Percentiles rank a stretch among this genome's conserved stretches.
Conservation (phyloP, 1,284 basidiomycete species). For the Ceratobasidium sp. region DNA sequence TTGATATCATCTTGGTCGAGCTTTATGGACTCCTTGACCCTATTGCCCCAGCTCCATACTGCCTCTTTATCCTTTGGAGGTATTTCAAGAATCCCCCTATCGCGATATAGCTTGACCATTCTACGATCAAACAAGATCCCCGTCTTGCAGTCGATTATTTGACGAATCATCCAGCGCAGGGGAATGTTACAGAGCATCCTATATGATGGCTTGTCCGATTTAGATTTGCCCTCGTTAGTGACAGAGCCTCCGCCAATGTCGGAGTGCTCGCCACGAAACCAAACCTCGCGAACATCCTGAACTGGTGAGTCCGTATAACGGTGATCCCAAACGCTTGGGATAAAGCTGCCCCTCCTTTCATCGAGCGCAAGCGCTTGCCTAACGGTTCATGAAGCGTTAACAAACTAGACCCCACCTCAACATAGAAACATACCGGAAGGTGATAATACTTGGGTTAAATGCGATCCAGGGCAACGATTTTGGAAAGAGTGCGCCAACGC, state of each 20-base stretch:
- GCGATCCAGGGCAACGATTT: slow-evolving; percentile 40
- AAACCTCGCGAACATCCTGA: slow-evolving; percentile 39
- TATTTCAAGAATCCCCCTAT: not conserved
- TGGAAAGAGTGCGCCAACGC: slow-evolving; percentile 19
- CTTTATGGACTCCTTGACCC: slow-evolving; percentile 17
- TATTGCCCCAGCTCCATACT: slow-evolving; percentile 14
- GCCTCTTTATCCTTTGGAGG: slow-evolving; percentile 4
- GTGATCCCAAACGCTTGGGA: slow-evolving; percentile 46
- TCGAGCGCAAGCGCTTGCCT: slow-evolving; percentile 51
- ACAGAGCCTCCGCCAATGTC: slow-evolving; percentile 44
- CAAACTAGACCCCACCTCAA: not conserved
- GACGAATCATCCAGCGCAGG: slow-evolving; percentile 44
- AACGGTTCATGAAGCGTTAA: not conserved
- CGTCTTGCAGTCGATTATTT: slow-evolving; percentile 37
- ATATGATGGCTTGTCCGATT: not conserved
- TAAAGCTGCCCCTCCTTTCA: slow-evolving; percentile 49
- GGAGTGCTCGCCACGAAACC: slow-evolving; percentile 41
- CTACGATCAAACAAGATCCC: slow-evolving; percentile 41
- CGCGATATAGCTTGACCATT: slow-evolving; percentile 17
- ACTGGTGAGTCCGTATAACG: not conserved
- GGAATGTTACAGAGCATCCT: slow-evolving; percentile 38
- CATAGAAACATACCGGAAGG: slow-evolving; percentile 19
- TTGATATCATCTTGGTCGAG: slow-evolving; percentile 15
- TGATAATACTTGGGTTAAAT: slow-evolving; percentile 37
- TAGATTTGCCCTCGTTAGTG: not conserved